A percentile compares a stretch with the other conserved stretches of the same genome.
Evolutionary conservation across 495 filamentous ascomycete species (phyloP).

Genomic region (Chaetomium cochliodes): DNA sequence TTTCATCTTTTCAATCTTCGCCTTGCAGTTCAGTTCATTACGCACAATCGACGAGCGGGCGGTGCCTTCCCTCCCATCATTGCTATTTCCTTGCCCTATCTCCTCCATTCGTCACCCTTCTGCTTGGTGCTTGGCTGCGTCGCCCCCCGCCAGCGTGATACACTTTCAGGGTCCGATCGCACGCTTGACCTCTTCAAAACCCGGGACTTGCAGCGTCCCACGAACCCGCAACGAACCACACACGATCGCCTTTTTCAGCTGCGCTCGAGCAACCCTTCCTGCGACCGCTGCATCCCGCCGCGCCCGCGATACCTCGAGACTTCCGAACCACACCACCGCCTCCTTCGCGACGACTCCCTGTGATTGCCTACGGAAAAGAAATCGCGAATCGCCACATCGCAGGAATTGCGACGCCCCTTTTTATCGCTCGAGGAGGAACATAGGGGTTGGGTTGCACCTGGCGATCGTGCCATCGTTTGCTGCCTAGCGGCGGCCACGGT

Average conservation of each 20-base stretch:
- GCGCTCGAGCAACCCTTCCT: background rate
- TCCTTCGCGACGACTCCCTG: background rate
- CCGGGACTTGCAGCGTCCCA: conserved; percentile 9
- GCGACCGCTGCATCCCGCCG: background rate
- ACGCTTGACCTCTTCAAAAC: background rate
- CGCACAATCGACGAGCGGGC: conserved; percentile 17
- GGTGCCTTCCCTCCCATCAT: conserved; percentile 15
- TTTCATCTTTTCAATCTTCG: background rate
- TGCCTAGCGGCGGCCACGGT: conserved; percentile 27
- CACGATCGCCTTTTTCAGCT: background rate
- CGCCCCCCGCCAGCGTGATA: conserved; percentile 15
- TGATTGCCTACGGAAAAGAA: background rate
- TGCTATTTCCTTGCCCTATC: background rate
- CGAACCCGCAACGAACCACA: conserved; percentile 4
- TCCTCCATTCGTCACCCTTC: conserved; percentile 15
- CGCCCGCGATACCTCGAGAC: background rate
- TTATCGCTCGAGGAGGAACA: background rate
- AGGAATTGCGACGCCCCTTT: background rate
- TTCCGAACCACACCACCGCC: background rate
- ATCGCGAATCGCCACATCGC: background rate
- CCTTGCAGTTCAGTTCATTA: background rate
- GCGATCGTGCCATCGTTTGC: conserved; percentile 25
- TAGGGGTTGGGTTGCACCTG: background rate
- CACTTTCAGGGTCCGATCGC: conserved; percentile 7
- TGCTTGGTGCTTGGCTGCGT: conserved; percentile 1